Percentiles rank a stretch among this genome's conserved stretches.
Evolutionary conservation across 2,329 filamentous ascomycete genomes (phyloP).

Genomic region (Biscogniauxia marginata): DNA sequence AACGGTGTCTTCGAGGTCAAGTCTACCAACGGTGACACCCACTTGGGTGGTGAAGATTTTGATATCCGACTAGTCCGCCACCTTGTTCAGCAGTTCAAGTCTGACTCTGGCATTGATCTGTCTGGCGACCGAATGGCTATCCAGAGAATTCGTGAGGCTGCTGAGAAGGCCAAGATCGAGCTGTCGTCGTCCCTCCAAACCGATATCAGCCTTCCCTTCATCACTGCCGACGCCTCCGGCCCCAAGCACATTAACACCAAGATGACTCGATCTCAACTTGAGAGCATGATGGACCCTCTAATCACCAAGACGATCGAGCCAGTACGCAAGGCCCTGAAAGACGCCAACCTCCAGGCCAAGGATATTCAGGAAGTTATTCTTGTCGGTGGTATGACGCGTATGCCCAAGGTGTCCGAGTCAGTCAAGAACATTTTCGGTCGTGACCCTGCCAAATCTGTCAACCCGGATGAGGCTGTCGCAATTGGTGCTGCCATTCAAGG

Average conservation of each 20-base stretch:
- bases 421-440: conserved; percentile 97
- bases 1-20: conserved; percentile 98
- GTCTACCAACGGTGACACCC: conserved; percentile 98
- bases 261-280: conserved; percentile 88
- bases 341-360: conserved; percentile 85
- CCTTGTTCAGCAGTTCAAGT: conserved; percentile 95
- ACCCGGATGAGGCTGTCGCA: conserved; percentile 96
- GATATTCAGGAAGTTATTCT: conserved; percentile 98
- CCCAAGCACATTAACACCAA: conserved; percentile 99
- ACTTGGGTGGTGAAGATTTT: conserved; percentile 97
- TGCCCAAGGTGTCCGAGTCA: conserved; percentile 96
- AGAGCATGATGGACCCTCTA: conserved; percentile 87
- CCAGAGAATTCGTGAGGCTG: conserved; percentile 97
- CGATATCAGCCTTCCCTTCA: conserved; percentile 98
- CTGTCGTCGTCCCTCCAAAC: conserved; percentile 92
- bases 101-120: conserved; percentile 87
- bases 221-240: conserved; percentile 91
- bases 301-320: conserved; percentile 86
- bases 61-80: conserved; percentile 93
- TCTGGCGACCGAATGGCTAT: conserved; percentile 95
- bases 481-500: conserved; percentile 97
- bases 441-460: conserved; percentile 96
- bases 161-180: conserved; percentile 99
- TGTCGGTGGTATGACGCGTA: conserved; percentile 98
- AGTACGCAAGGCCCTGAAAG: conserved; percentile 95